Base-by-base conservation (phyloP, 306 rosid genomes). In the Hippophae tibetana region DNA sequence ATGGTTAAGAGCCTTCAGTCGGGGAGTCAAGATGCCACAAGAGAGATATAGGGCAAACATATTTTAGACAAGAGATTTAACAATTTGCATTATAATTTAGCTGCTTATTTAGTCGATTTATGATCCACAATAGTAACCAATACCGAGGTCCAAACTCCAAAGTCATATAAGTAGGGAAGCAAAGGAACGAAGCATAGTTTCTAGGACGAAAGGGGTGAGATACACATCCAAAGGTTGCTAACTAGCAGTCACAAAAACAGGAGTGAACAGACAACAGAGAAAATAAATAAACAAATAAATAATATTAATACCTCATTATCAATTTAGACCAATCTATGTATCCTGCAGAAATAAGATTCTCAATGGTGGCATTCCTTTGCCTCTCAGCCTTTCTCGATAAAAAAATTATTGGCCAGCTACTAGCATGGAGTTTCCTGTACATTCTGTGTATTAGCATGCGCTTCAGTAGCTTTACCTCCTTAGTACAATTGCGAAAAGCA, bases 351-450 rank as follows among this genome's bases (percentile, higher is more conserved):
- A 63, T 26, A 71, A 89, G 95, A 58, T 52, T 63, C 66, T 78
- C 72, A 55, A 47, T 60, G 54, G 86, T 80, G 67, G 71, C 60
- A 58, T 84, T 82, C 63, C 68, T 68, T 58, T 61, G 67, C 42
- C 55, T 74, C 54, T 41, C 73, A 11, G 82, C 64, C 52, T 77
- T 74, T 79, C 95, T 84, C 43, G 94, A 84, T 43, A 82, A 43
- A 64, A 86, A 72, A 66, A 79, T 74, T 62, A 86, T 64, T n/a
- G 94, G 73, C 95, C 97, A 90, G 9, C 95, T 82, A 38, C 64
- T 60, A 70, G 76, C 64, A 61, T 74, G 70, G 54, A 90, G 85
- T 69, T 82, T 75, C 67, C 10, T 64, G 76, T 65, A 80, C 52
- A 82, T 63, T 71, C 75, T 69, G 45, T 77, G 64, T 54, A 79